Base-by-base conservation (phyloP, 2,329 filamentous ascomycete genomes). In the Aotearoamyces nothofagi region DNA sequence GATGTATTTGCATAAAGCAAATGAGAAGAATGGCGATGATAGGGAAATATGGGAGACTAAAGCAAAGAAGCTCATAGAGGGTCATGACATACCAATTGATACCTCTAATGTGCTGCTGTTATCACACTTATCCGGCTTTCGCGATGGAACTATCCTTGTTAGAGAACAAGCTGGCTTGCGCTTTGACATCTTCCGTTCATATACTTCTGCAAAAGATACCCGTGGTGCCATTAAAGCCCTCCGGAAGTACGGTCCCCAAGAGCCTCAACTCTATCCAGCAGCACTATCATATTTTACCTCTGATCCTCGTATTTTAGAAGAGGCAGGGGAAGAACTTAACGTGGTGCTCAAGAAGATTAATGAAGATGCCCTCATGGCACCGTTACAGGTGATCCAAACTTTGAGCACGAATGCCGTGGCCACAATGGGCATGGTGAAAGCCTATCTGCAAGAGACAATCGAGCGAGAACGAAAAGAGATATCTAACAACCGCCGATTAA, bases 341-440 rank as follows among this genome's bases (percentile, higher is more conserved):
- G 62, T 59, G 1, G 77, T 98, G 2, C 63, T 98, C 8, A 67
- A 72, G 39, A 84, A 81, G 44, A 96, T 98, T 41, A 82, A 94
- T 48, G 68, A 78, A 37, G 84, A 93, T 43, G 78, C 82, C 1
- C 68, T 98, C 20, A 90, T 98, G 81, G 87, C 90, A 1, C 90
- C 90, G 1, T 60, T 98, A 4, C 90, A 98, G 51, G 90, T 98
- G 17, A 90, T 98, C 10, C 87, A 98, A 53, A 90, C 86, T 0
- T 67, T 98, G 9, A 76, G 69, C 35, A 66, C 67, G 29, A 80
- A 78, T 40, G 69, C 75, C 5, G 82, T 94, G 3, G 87, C 92
- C 1, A 96, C 84, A 0, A 94, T 98, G 81, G 90, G 87, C 28
- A 84, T 96, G 67, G 78, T 98, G 37, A 96, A 94, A 55, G 73